A percentile compares a stretch with the other conserved stretches of the same genome.
Evolutionary conservation across 805 yeast genomes (phyloP).

Genomic region (Wickerhamiella kurtzmanii): DNA sequence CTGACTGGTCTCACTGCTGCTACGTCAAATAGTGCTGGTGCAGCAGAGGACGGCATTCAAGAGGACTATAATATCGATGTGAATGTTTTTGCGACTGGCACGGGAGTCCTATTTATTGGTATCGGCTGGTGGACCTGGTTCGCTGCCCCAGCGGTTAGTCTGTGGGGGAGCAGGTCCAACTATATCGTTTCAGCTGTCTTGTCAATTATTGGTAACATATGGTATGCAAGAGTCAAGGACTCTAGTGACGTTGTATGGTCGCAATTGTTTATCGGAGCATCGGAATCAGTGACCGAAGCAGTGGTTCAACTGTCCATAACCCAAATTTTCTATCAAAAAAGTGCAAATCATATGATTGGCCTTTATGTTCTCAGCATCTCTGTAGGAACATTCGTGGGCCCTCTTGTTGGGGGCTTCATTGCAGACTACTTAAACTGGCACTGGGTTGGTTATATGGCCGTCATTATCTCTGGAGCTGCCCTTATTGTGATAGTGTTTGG

Average conservation of each 20-base stretch:
- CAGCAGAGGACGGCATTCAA: slow-evolving; percentile 54
- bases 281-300: slow-evolving; percentile 72
- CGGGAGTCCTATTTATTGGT: slow-evolving; percentile 60
- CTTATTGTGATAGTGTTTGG: slow-evolving; percentile 41
- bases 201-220: slow-evolving; percentile 52
- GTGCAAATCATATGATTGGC: slow-evolving; percentile 58
- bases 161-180: slow-evolving; percentile 49
- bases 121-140: slow-evolving; percentile 54
- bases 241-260: slow-evolving; percentile 59
- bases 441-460: slow-evolving; percentile 68
- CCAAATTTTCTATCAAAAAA: slow-evolving; percentile 68
- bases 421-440: slow-evolving; percentile 46
- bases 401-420: slow-evolving; percentile 61
- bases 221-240: slow-evolving; percentile 49
- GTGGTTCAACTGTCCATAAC: slow-evolving; percentile 51
- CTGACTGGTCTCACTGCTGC: slow-evolving; percentile 37
- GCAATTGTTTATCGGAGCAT: slow-evolving; percentile 65
- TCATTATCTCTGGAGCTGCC: slow-evolving; percentile 49
- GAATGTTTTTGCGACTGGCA: slow-evolving; percentile 63
- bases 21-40: slow-evolving; percentile 58
- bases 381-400: slow-evolving; percentile 68
- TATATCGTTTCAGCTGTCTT: slow-evolving; percentile 46
- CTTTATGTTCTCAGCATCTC: slow-evolving; percentile 62
- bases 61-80: slow-evolving; percentile 47
- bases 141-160: slow-evolving; percentile 25